Base-by-base conservation (phyloP, 2,329 filamentous ascomycete genomes). In the Neophaeococcomyces mojaviensis region DNA sequence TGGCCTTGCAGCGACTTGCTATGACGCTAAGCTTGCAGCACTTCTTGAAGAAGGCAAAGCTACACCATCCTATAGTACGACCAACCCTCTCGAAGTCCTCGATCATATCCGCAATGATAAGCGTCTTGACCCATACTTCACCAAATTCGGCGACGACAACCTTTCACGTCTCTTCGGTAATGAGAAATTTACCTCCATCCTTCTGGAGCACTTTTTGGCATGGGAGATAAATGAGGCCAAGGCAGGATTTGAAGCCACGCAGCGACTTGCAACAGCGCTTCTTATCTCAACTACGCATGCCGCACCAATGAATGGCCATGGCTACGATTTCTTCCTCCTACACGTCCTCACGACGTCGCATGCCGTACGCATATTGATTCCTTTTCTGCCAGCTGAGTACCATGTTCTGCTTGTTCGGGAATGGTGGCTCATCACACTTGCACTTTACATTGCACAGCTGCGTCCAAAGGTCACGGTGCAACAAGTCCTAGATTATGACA, bases 161-260 rank as follows among this genome's bases (percentile, higher is more conserved):
- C 71, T 94, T 42, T 72, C 79, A 3, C 66, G 68, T 2, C 69
- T 96, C 6, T 82, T 96, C 50, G 66, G 76, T 30, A 70, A 84
- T 49, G 77, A 84, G 43, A 84, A 90, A 58, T 72, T 76, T 12
- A 73, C 81, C 0, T 49, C 49, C 12, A 51, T 54, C 40, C 70
- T 95, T 13, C 65, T 96, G 37, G 84, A 94, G 55, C 87, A 97
- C 68, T 97, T 88, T 87, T 92, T 94, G 55, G 82, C 84, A 2
- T 96, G 88, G 89, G 71, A 74, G 8, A 72, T 94, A 18, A 67
- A 73, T 7, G 74, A 89, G 49, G 82, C 86, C 1, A 72, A 74
- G n/a, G 73, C 76, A 53, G 83, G 88, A 58, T 94, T 97, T 60
- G 76, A 79, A 48, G 76, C 84, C 47, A 86, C 82, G 1, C 79